Evolutionary conservation across 257 asterid species (phyloP), one percentile per base, ranked within the genome.

Genomic region (Schizonepeta tenuifolia): DNA sequence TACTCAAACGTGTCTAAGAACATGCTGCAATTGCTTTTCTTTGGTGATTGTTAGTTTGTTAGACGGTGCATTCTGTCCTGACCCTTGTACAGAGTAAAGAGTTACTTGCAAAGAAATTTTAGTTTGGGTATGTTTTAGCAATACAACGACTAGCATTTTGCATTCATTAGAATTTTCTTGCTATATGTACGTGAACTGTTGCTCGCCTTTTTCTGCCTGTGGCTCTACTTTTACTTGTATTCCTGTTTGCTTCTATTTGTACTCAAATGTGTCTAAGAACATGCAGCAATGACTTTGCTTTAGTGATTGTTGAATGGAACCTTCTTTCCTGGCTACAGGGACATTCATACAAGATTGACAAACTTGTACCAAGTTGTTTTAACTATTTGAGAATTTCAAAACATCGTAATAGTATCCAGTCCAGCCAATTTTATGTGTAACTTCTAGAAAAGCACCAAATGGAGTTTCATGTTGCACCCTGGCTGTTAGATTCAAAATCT

Each of bases 101-200:
- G 62, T 65, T 49, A 4, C 69, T 64, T 38, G 20, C 77, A 24
- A 41, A 65, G 40, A 66, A 53, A 63, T 61, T 60, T 64, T 55
- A 36, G 43, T 59, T 73, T 71, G 72, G 87, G 87, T 81, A 41
- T 26, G 64, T 43, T 36, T 33, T 24, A 20, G 61, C 28, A 71
- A 22, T 58, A 20, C 38, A 41, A 58, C 66, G 60, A 20, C 72
- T 71, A 74, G 66, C 20, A 31, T 55, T n/a, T n/a, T 18, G 51
- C 58, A 22, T 33, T 28, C 24, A 50, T 57, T 47, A 35, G 9
- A 50, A 61, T 43, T 69, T 12, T 49, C 24, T 35, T 14, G 53
- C 47, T 67, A 5, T 38, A 61, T 55, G 36, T 13, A 18, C 64
- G 36, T 49, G 70, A 26, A 61, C 36, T 72, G 57, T 35, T 40